Evolutionary conservation across 106 monocot genomes (phyloP).

Genomic region (Allium cepa): DNA sequence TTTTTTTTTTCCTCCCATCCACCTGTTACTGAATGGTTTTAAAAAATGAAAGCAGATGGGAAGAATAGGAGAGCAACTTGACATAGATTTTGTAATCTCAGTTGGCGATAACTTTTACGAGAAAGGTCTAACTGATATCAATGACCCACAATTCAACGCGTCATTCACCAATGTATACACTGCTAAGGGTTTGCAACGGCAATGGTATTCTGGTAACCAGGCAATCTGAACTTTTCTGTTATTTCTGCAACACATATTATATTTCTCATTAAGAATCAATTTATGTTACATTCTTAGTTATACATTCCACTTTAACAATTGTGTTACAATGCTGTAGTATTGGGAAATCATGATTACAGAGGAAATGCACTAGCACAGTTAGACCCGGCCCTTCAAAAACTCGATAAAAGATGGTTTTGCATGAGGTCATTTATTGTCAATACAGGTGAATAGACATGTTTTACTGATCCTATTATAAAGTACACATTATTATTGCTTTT

Average conservation of each 20-base stretch:
- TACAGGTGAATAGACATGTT: slow-evolving; percentile 23
- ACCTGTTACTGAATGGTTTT: too few relatives aligned
- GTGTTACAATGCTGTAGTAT: slow-evolving; percentile 14
- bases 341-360: slow-evolving; percentile 65
- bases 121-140: slow-evolving; percentile 24
- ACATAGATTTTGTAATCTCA: slow-evolving; percentile 21
- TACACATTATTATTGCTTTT: neutral
- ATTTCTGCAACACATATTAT: neutral
- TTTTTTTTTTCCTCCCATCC: neutral
- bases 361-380: slow-evolving; percentile 47
- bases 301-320: neutral
- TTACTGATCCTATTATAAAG: too few relatives aligned
- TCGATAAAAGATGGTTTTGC: slow-evolving; percentile 60
- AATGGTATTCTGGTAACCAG: slow-evolving; percentile 46
- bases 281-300: neutral
- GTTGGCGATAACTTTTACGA: slow-evolving; percentile 64
- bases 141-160: slow-evolving; percentile 24
- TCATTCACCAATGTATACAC: slow-evolving; percentile 57
- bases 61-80: slow-evolving; percentile 14
- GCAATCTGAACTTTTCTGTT: neutral
- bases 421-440: slow-evolving; percentile 57
- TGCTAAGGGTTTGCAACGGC: slow-evolving; percentile 46
- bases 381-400: slow-evolving; percentile 20
- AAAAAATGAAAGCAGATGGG: slow-evolving; percentile 11
- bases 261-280: neutral